Percentiles rank a stretch among this genome's conserved stretches.
Evolutionary conservation across 2,329 filamentous ascomycete species (phyloP).

Genomic region (Aureobasidium sp.): DNA sequence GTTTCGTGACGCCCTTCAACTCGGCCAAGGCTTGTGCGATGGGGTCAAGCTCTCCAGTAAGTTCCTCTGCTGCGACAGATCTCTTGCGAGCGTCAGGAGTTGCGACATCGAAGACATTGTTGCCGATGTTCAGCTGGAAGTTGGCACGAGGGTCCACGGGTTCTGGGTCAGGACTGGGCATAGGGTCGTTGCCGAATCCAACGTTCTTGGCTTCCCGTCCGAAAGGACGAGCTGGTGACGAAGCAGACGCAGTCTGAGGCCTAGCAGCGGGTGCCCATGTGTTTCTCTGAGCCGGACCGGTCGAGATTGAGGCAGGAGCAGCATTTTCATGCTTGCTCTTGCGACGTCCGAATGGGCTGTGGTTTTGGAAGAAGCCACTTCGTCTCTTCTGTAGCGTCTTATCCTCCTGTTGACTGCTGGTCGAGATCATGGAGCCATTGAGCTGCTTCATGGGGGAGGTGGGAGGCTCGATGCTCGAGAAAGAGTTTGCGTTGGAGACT

Average conservation of each 20-base stretch:
- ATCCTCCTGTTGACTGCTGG: conserved; percentile 40
- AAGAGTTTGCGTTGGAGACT: conserved; percentile 78
- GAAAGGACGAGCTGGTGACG: conserved; percentile 15
- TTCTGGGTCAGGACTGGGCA: conserved; percentile 61
- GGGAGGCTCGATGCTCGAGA: conserved; percentile 74
- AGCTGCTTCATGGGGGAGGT: conserved; percentile 66
- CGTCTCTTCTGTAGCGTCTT: conserved; percentile 61
- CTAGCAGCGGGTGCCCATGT: conserved; percentile 39
- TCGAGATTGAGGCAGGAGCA: conserved; percentile 31
- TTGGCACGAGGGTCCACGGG: conserved; percentile 87
- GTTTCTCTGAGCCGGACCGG: conserved; percentile 38
- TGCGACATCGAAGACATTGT: conserved; percentile 91
- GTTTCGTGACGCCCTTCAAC: conserved; percentile 78
- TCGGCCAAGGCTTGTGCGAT: conserved; percentile 90
- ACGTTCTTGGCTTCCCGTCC: conserved; percentile 20
- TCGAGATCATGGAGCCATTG: conserved; percentile 29
- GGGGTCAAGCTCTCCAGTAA: conserved; percentile 65
- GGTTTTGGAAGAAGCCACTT: conserved; percentile 87
- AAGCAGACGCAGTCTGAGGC: conserved; percentile 8
- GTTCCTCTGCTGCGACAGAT: conserved; percentile 26
- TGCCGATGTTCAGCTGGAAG: conserved; percentile 86
- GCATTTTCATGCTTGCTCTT: conserved; percentile 81
- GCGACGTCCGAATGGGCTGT: conserved; percentile 74
- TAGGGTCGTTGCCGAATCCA: conserved; percentile 28
- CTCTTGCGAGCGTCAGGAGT: conserved; percentile 54